Conservation (phyloP, 225 moss, liverwort and hornwort species). For the Antitrichia curtipendula region DNA sequence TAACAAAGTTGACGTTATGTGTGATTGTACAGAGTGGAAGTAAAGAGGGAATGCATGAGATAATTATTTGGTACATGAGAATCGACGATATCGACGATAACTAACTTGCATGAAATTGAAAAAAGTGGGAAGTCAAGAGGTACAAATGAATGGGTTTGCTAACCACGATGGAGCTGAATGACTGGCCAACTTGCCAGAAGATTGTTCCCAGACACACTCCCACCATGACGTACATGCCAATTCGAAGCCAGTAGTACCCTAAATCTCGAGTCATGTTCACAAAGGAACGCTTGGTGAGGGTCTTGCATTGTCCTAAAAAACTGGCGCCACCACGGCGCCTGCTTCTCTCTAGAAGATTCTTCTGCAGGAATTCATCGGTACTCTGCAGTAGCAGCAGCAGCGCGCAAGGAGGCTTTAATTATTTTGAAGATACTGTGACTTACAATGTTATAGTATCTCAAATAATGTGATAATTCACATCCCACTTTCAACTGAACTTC, state of each 20-base stretch:
- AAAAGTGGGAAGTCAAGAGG: neutral
- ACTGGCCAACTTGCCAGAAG: constrained; percentile 22
- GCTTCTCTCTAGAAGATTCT: neutral
- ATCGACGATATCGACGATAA: no score
- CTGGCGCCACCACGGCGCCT: neutral
- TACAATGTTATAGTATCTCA: neutral
- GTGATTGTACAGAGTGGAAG: neutral
- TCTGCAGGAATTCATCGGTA: neutral
- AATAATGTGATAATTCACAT: neutral
- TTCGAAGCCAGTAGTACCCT: constrained; percentile 52
- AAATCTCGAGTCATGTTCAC: constrained; percentile 45
- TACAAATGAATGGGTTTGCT: neutral
- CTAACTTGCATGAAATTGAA: neutral
- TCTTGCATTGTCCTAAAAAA: constrained; percentile 13
- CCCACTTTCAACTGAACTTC: neutral
- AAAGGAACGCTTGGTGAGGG: constrained; percentile 33
- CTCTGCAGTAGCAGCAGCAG: neutral
- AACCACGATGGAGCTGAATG: constrained; percentile 35
- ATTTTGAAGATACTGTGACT: neutral
- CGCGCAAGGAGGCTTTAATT: neutral
- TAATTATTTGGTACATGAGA: neutral
- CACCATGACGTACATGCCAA: constrained; percentile 20
- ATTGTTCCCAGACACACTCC: constrained; percentile 34
- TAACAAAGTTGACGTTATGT: neutral
- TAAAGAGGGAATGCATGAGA: neutral